A percentile compares a stretch with the other conserved stretches of the same genome.
These are phyloP conservation scores for Cyberlindnera subsufficiens DNA, from an alignment of 805 yeast genomes.

Conservation along the genomic window DNA sequence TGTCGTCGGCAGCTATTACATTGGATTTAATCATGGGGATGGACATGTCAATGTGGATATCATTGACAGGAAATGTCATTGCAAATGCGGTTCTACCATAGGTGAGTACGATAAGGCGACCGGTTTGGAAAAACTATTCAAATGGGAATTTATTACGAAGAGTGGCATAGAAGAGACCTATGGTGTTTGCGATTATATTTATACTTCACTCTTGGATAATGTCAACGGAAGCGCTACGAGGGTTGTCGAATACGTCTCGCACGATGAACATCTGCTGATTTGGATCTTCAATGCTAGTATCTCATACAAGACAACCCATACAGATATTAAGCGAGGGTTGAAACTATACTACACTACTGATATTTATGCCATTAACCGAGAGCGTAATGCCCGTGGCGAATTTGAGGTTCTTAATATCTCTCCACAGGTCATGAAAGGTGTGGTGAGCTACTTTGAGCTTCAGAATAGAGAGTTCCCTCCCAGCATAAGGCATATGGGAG, in stretches of 20 bases:
- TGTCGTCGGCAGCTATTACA: constrained; percentile 53
- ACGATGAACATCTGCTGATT: constrained; percentile 19
- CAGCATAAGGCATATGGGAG: constrained; percentile 12
- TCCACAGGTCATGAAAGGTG: constrained; percentile 23
- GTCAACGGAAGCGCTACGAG: constrained; percentile 38
- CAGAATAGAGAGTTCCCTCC: constrained; percentile 32
- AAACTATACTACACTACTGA: constrained; percentile 41
- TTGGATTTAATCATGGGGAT: constrained; percentile 22
- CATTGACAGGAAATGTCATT: constrained; percentile 18
- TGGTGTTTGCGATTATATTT: constrained; percentile 31
- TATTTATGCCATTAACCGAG: constrained; percentile 19
- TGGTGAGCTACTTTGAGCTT: constrained; percentile 23
- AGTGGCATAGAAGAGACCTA: constrained; percentile 24
- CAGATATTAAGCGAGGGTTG: constrained; percentile 25
- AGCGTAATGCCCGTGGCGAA: constrained; percentile 30
- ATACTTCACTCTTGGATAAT: constrained; percentile 34
- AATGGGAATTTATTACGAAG: constrained; percentile 48
- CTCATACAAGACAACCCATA: constrained; percentile 12
- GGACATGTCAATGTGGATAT: neutral
- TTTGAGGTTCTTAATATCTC: constrained; percentile 35
- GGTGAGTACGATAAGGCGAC: constrained; percentile 35
- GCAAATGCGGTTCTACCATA: constrained; percentile 34
- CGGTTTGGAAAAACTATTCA: constrained; percentile 36
- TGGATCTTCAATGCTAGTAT: constrained; percentile 51
- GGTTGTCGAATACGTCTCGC: constrained; percentile 25